These are phyloP conservation scores for Corniculantispora saksenae DNA, from an alignment of 2,329 filamentous ascomycete species.

Conservation along the genomic window DNA sequence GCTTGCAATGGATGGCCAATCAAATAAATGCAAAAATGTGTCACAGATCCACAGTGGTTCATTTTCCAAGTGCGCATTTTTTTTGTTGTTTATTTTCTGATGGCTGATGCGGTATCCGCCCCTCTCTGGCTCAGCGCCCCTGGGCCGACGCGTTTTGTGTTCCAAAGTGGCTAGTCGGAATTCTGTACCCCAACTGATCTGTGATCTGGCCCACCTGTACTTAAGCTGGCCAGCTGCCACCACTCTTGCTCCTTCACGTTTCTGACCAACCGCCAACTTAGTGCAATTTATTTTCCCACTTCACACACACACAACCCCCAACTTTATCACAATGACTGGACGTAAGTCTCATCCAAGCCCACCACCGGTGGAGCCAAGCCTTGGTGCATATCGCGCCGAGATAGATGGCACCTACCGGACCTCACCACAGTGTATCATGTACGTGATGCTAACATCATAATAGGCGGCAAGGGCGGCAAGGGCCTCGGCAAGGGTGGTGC, in stretches of 20 bases:
- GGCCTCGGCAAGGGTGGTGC: constrained; percentile 97
- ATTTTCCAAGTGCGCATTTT: constrained; percentile 12
- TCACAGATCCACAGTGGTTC: constrained; percentile 7
- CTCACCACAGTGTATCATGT: background rate
- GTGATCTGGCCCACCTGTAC: constrained; percentile 39
- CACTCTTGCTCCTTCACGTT: constrained; percentile 24
- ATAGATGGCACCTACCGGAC: background rate
- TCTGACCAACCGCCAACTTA: constrained; percentile 12
- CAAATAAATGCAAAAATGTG: constrained; percentile 18
- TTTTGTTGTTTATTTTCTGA: constrained; percentile 19
- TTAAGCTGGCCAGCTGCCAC: constrained; percentile 39
- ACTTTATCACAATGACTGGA: constrained; percentile 30
- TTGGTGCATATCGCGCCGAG: background rate
- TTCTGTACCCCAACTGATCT: constrained; percentile 35
- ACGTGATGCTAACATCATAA: constrained; percentile 14
- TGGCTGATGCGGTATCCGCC: constrained; percentile 10
- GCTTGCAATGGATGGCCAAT: constrained; percentile 5
- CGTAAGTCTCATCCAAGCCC: constrained; percentile 29
- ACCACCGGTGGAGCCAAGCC: background rate
- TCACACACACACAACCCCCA: constrained; percentile 19
- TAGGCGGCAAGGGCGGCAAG: constrained; percentile 95
- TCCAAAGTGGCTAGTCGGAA: background rate
- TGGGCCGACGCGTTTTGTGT: constrained; percentile 5
- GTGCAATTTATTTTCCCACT: constrained; percentile 16
- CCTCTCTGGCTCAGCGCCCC: background rate